Evolutionary conservation across 306 rosid genomes (phyloP), one percentile per base, ranked within the genome.

Genomic region (Cicer judaicum): DNA sequence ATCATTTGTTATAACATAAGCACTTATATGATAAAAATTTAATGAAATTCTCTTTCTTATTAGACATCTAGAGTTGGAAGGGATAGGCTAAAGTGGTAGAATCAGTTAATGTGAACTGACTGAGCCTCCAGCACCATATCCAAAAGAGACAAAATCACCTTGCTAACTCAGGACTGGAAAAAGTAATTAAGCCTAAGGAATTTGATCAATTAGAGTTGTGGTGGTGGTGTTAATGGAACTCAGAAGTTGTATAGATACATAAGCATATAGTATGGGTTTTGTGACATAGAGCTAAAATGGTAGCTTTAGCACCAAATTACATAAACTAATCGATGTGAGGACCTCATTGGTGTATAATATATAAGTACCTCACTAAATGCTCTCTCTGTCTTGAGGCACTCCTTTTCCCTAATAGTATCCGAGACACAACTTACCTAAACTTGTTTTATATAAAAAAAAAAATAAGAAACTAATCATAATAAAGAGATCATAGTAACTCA

Each of bases 401-500:
- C 5, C 34, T 29, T 29, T 29, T 5, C 34, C 34, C 34, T 29
- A 0, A 29, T 29, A 29, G 34, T 29, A 5, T 4, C 34, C 5
- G 5, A 29, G 34, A 29, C 34, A 2, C 34, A 29, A 29, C 34
- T 29, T 29, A 29, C 34, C 34, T 29, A 29, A 3, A 29, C 34
- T 29, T 29, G 34, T 29, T 29, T 29, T 29, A 29, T 3, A 3
- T 2, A 29, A 29, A 29, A 29, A 24, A 16, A 16, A 29, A 3
- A 29, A 29, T 2, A 29, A 29, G 5, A 29, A 49, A 70, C 14
- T 61, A 53, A 61, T 66, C 14, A 46, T 46, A 75, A 65, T 16
- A 66, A 63, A 68, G 46, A 75, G 67, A 76, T 68, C 19, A 48
- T 42, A 76, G 55, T 54, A 68, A 56, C 7, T 70, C 76, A 91